A percentile compares a stretch with the other conserved stretches of the same genome.
These are phyloP conservation scores for Arabidopsis suecica DNA, from an alignment of 345 rosid species.

Conservation along the genomic window DNA sequence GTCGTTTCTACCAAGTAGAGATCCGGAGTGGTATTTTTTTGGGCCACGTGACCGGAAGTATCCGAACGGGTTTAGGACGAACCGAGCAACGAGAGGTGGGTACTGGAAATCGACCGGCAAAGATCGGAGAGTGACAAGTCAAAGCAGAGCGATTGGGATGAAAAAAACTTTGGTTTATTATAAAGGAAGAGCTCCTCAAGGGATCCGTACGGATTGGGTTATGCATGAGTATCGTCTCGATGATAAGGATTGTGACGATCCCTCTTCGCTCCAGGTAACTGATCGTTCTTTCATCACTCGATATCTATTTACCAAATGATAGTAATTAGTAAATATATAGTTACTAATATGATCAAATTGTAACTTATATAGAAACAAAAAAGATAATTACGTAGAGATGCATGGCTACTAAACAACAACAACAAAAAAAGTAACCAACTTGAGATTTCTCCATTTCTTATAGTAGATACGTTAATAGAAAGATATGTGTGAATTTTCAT, in stretches of 20 bases:
- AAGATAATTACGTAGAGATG: neutral
- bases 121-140: constrained; percentile 72
- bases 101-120: constrained; percentile 95
- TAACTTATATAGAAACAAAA: neutral
- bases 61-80: constrained; percentile 89
- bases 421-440: neutral
- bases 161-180: constrained; percentile 94
- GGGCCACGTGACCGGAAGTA: constrained; percentile 94
- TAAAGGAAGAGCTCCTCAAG: constrained; percentile 92
- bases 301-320: neutral
- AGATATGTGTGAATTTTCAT: neutral
- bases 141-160: constrained; percentile 84
- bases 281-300: constrained; percentile 20
- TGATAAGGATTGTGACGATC: constrained; percentile 82
- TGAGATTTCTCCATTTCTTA: neutral
- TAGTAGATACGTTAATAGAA: neutral
- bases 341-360: constrained; percentile 9
- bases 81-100: constrained; percentile 85
- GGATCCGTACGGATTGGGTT: constrained; percentile 87
- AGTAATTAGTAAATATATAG: neutral
- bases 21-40: constrained; percentile 94
- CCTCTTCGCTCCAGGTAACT: constrained; percentile 78
- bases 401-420: constrained; percentile 17
- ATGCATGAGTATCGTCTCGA: constrained; percentile 97
- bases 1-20: constrained; percentile 88